Evolutionary conservation across 2,329 filamentous ascomycete species (phyloP).

Genomic region (Xylaria sp.): DNA sequence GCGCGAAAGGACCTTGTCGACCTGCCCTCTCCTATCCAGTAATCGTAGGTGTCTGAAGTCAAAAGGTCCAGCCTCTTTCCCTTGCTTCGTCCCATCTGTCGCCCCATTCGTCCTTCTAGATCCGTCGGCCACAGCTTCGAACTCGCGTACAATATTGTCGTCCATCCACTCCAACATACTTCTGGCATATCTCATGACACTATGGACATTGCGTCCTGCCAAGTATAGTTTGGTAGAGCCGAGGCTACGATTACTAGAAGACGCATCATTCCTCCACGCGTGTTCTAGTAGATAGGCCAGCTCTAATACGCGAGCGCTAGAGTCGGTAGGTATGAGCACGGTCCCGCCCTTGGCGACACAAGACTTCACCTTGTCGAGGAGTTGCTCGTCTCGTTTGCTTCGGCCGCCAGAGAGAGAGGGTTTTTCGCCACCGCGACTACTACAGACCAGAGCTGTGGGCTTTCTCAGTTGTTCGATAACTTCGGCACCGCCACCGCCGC

Average conservation of each 20-base stretch:
- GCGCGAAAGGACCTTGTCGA: slow-evolving; percentile 74
- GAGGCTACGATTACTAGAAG: slow-evolving; percentile 63
- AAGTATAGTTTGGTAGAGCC: slow-evolving; percentile 76
- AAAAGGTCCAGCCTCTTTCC: slow-evolving; percentile 77
- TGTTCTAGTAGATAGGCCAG: slow-evolving; percentile 92
- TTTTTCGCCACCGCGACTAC: slow-evolving; percentile 81
- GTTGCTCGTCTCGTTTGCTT: slow-evolving; percentile 83
- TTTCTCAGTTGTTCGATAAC: slow-evolving; percentile 94
- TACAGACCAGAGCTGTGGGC: slow-evolving; percentile 93
- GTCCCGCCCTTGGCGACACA: slow-evolving; percentile 86
- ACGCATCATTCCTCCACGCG: slow-evolving; percentile 79
- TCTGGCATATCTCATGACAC: slow-evolving; percentile 88
- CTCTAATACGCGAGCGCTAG: slow-evolving; percentile 92
- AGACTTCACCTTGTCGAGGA: slow-evolving; percentile 83
- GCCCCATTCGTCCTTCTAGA: slow-evolving; percentile 59
- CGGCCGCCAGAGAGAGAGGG: slow-evolving; percentile 77
- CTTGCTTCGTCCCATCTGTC: slow-evolving; percentile 59
- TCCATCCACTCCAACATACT: slow-evolving; percentile 99
- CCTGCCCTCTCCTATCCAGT: slow-evolving; percentile 82
- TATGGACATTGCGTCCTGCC: slow-evolving; percentile 85
- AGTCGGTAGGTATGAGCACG: slow-evolving; percentile 93
- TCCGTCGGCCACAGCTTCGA: slow-evolving; percentile 75
- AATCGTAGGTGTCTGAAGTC: slow-evolving; percentile 88
- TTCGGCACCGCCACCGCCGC: slow-evolving; percentile 82
- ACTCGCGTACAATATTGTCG: slow-evolving; percentile 90